Percentiles rank a stretch among this genome's conserved stretches.
These are phyloP conservation scores for Monilinia fructicola DNA, from an alignment of 2,329 filamentous ascomycete species.

Conservation along the genomic window DNA sequence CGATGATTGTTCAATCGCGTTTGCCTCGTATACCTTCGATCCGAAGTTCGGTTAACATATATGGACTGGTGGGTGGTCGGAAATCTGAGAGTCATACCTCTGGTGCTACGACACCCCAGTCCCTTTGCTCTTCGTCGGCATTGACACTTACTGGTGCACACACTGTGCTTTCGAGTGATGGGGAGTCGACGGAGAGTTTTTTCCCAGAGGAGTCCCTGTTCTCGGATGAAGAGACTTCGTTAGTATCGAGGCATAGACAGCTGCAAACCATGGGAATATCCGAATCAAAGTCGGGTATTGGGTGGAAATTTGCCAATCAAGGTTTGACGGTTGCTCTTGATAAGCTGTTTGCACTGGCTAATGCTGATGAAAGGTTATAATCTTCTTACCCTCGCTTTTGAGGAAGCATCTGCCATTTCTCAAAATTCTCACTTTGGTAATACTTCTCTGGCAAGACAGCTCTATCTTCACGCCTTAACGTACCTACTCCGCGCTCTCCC, in stretches of 20 bases:
- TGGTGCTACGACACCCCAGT: constrained; percentile 37
- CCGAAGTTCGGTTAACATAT: constrained; percentile 43
- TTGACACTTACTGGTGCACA: constrained; percentile 30
- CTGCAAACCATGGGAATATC: constrained; percentile 28
- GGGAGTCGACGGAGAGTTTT: constrained; percentile 9
- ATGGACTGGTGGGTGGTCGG: constrained; percentile 26
- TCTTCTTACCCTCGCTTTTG: constrained; percentile 48
- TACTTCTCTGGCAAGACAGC: constrained; percentile 54
- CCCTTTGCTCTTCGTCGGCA: constrained; percentile 29
- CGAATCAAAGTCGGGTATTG: constrained; percentile 43
- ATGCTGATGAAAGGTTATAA: constrained; percentile 43
- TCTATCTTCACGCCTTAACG: constrained; percentile 63
- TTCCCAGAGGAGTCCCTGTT: constrained; percentile 27
- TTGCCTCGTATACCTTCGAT: constrained; percentile 54
- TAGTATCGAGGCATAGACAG: constrained; percentile 7
- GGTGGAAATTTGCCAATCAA: constrained; percentile 53
- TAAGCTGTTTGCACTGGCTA: neutral
- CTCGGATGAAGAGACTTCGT: constrained; percentile 31
- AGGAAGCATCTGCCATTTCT: constrained; percentile 45
- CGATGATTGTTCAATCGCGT: constrained; percentile 51
- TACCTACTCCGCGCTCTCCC: constrained; percentile 66
- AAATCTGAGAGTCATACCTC: constrained; percentile 34
- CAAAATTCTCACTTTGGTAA: constrained; percentile 41
- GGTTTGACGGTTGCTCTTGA: constrained; percentile 38
- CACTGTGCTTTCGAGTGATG: constrained; percentile 1